Conservation (phyloP, 805 yeast genomes). For the Pichia paraexigua region DNA sequence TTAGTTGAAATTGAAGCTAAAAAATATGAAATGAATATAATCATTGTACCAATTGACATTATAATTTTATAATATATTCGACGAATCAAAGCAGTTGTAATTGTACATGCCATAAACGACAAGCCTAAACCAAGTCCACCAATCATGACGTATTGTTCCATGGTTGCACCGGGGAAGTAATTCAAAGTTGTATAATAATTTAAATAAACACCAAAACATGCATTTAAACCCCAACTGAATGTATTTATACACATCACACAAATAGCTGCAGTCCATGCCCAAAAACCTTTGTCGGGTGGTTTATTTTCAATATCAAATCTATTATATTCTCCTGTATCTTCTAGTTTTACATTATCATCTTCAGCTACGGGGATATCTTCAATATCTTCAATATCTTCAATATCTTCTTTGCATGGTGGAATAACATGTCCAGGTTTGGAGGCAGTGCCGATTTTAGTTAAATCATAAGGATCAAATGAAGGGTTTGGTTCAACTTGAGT, state of each 20-base stretch:
- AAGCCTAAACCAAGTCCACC: slow-evolving; percentile 47
- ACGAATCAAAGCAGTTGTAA: slow-evolving; percentile 39
- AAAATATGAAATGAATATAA: slow-evolving; percentile 35
- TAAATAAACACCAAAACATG: slow-evolving; percentile 48
- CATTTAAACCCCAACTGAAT: slow-evolving; percentile 48
- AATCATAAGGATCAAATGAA: slow-evolving; percentile 2
- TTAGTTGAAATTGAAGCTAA: slow-evolving; percentile 37
- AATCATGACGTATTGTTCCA: slow-evolving; percentile 45
- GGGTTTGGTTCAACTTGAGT: slow-evolving; percentile 10
- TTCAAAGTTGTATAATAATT: slow-evolving; percentile 36
- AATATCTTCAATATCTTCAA: background rate
- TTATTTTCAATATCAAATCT: slow-evolving; percentile 19
- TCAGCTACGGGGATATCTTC: background rate
- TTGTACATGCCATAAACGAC: slow-evolving; percentile 57
- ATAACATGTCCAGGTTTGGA: background rate
- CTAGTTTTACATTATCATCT: background rate
- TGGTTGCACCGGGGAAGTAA: slow-evolving; percentile 41
- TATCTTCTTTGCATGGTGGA: background rate
- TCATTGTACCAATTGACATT: slow-evolving; percentile 33
- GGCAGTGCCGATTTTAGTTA: background rate
- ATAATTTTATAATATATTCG: slow-evolving; percentile 43
- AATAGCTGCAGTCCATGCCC: slow-evolving; percentile 43
- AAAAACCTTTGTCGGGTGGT: slow-evolving; percentile 38
- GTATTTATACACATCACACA: slow-evolving; percentile 27
- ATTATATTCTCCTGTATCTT: slow-evolving; percentile 29